Percentiles rank a stretch among this genome's conserved stretches.
Conservation (phyloP, 441 rosid species). For the Gossypium lobatum region DNA sequence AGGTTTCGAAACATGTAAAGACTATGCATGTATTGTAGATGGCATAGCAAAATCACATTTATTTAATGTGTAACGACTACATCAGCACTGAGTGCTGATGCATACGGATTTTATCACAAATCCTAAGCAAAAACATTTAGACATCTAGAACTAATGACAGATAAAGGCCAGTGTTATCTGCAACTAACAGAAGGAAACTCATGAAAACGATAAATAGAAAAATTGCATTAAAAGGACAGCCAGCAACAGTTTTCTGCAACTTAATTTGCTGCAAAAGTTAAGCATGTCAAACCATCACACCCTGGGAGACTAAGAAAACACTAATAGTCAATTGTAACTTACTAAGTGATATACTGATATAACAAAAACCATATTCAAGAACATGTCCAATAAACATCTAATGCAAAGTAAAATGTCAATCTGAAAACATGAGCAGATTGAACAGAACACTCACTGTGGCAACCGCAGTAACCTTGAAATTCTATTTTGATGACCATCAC, state of each 20-base stretch:
- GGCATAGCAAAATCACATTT: neutral
- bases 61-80: no score
- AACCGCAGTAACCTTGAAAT: slow-evolving; percentile 71
- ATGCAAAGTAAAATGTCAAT: neutral
- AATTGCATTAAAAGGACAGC: neutral
- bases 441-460: slow-evolving; percentile 65
- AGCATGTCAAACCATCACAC: neutral
- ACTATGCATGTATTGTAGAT: neutral
- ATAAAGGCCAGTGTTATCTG: neutral
- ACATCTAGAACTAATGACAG: neutral
- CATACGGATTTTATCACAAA: neutral
- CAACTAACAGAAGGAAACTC: neutral
- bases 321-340: neutral
- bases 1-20: neutral
- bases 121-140: neutral
- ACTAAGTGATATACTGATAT: neutral
- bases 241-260: neutral
- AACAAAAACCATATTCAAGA: neutral
- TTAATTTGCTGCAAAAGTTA: neutral
- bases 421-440: neutral
- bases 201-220: neutral
- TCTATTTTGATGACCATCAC: slow-evolving; percentile 71
- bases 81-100: no score
- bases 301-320: neutral
- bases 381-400: neutral